A percentile compares a stretch with the other conserved stretches of the same genome.
Evolutionary conservation across 1,284 basidiomycete genomes (phyloP).

Genomic region (Ceratobasidium sp.): DNA sequence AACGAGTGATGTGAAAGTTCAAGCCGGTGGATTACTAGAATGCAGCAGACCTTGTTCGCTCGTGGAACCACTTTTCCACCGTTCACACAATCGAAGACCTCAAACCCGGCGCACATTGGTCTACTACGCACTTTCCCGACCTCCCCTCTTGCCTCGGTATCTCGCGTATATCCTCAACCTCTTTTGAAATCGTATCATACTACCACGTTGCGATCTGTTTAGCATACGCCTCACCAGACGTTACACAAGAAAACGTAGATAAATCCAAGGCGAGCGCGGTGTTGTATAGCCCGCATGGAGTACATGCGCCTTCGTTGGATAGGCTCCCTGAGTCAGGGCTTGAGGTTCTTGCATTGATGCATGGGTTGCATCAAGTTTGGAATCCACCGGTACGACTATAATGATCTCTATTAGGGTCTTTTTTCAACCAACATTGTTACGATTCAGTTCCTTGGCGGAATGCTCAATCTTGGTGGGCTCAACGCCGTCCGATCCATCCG

Average conservation of each 20-base stretch:
- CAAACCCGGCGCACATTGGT: slow-evolving; percentile 2
- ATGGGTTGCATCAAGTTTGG: slow-evolving; percentile 52
- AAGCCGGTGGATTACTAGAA: slow-evolving; percentile 40
- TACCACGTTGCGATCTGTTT: slow-evolving; percentile 50
- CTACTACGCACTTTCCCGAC: background rate
- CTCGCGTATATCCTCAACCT: slow-evolving; percentile 48
- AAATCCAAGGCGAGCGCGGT: slow-evolving; percentile 39
- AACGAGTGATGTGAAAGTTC: background rate
- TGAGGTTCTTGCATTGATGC: slow-evolving; percentile 49
- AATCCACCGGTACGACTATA: slow-evolving; percentile 49
- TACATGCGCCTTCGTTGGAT: slow-evolving; percentile 48
- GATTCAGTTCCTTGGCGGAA: slow-evolving; percentile 45
- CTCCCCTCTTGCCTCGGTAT: slow-evolving; percentile 48
- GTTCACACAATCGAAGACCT: slow-evolving; percentile 50
- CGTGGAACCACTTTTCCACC: slow-evolving; percentile 50
- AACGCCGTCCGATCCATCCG: slow-evolving; percentile 49
- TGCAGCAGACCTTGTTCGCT: slow-evolving; percentile 49
- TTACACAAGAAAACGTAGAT: slow-evolving; percentile 2
- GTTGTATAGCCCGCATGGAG: slow-evolving; percentile 52
- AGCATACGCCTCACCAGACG: slow-evolving; percentile 30
- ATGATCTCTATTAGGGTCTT: background rate
- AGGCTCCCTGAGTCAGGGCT: slow-evolving; percentile 46
- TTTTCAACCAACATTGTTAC: background rate
- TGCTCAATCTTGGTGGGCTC: slow-evolving; percentile 52
- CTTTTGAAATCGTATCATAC: slow-evolving; percentile 50